Evolutionary conservation across 164 flowering plant genomes (phyloP), one percentile per base, ranked within the genome.

Genomic region (Nelumbo lutea): DNA sequence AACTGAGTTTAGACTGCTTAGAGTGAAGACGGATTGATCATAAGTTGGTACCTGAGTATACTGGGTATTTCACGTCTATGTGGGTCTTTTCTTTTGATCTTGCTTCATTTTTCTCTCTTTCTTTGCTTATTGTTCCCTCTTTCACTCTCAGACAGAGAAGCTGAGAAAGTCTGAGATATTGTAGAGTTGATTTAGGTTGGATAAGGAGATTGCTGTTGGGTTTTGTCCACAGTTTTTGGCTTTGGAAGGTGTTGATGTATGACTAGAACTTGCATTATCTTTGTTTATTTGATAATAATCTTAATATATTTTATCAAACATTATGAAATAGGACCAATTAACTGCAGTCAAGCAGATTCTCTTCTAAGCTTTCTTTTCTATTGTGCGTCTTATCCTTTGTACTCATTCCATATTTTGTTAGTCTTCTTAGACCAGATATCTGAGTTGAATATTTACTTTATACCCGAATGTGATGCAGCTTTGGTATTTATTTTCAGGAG

Each of bases 151-250:
- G 47, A n/a, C 1, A 38, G 55, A 58, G 63, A 46, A 61, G 42
- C 45, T 13, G 57, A 65, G 55, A 51, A 27, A 51, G 55, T 13
- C 13, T 51, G 13, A 10, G 13, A 58, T 42, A 47, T 65, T 65
- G 58, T 40, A 71, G 69, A 71, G 64, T 50, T 66, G 59, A 65
- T 71, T 66, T 71, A 50, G 74, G 63, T 64, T 59, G 14, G 42
- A 13, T 44, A 48, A 27, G 61, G 40, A 42, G 61, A 44, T 63
- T 70, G 68, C 65, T 64, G 66, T 48, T 73, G 75, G 65, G 67
- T 47, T 59, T 10, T 73, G 56, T 73, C 71, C 66, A 53, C 74
- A 67, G 66, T 63, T 77, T 77, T 73, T 70, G 72, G 59, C 14
- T 68, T 58, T 61, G n/a, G 11, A 67, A 53, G 50, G 68, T 75